Evolutionary conservation across 2,329 filamentous ascomycete species (phyloP).

Genomic region (Aureobasidium sp.): DNA sequence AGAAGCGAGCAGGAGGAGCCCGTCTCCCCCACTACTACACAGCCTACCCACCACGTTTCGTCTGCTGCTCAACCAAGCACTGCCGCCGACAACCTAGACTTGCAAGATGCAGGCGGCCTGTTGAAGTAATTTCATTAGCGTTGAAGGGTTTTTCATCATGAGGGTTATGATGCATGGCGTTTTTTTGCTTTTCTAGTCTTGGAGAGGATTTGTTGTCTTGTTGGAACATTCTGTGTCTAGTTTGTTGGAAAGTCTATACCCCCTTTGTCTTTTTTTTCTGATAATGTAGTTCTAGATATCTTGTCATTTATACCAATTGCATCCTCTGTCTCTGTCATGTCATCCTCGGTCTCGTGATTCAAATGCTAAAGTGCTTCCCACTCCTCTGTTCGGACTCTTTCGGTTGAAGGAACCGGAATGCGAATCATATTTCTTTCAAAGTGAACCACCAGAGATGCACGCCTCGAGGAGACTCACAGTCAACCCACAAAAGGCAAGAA

Average conservation of each 20-base stretch:
- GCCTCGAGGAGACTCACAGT: no score
- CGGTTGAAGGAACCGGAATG: no score
- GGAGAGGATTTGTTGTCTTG: not conserved
- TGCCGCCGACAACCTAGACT: constrained; percentile 25
- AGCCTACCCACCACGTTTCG: not conserved
- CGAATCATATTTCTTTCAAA: no score
- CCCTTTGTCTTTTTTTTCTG: not conserved
- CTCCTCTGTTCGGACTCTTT: no score
- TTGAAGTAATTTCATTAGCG: constrained; percentile 7
- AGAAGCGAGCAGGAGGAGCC: not conserved
- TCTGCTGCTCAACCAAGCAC: constrained; percentile 20
- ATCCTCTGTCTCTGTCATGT: no score
- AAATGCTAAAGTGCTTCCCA: no score
- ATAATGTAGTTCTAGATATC: no score
- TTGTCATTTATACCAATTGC: no score
- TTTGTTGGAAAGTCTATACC: not conserved
- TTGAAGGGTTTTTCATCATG: not conserved
- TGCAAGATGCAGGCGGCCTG: constrained; percentile 30
- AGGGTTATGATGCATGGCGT: not conserved
- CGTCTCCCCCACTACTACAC: not conserved
- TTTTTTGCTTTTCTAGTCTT: no score
- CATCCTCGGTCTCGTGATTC: no score
- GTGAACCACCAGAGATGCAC: no score
- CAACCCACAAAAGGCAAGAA: no score
- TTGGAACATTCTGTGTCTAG: not conserved